Base-by-base conservation (phyloP, 192 early-diverging fungal species). In the Coemansia sp. region DNA sequence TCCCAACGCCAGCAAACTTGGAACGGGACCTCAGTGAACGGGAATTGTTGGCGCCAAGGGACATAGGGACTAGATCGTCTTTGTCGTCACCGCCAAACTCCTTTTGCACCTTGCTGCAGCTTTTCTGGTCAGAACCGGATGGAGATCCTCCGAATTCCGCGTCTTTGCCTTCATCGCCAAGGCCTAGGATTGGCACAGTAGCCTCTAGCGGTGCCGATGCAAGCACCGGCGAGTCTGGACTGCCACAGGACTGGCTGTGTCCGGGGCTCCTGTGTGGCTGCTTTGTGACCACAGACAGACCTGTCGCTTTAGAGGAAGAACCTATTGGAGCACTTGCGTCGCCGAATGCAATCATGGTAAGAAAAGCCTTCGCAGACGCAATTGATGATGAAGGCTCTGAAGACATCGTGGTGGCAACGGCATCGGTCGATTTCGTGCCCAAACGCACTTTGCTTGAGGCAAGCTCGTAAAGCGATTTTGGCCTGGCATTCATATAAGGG, bases 381-480 rank as follows among this genome's bases (percentile, higher is more conserved):
- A 79, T 74, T 2, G 75, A 71, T 11, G 76, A 62, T n/a, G 76
- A 73, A 1, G 67, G 22, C 6, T 44, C 69, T 38, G 70, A 59
- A 7, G 62, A 42, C 48, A 59, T 33, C 20, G 29, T 14, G n/a
- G 14, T 36, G 61, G 7, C 3, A 40, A 40, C 6, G 52, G 27
- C n/a, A 54, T 54, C 52, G 20, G 1, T 15, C 17, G 30, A 54
- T 54, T 54, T 25, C 4, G 55, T 29, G 41, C 25, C 54, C 19
- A 36, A 20, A 27, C 40, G 57, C 9, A 28, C 34, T 42, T 50
- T 64, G 28, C n/a, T 54, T 4, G 64, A 38, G 11, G 76, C 25
- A 20, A 58, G 57, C 50, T 74, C 77, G n/a, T 71, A 54, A 14
- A 80, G 77, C 57, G 77, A 80, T 25, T 80, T 74, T 61, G 77